Evolutionary conservation across 306 rosid genomes (phyloP), one percentile per base, ranked within the genome.

Genomic region (Pyrus betulifolia): DNA sequence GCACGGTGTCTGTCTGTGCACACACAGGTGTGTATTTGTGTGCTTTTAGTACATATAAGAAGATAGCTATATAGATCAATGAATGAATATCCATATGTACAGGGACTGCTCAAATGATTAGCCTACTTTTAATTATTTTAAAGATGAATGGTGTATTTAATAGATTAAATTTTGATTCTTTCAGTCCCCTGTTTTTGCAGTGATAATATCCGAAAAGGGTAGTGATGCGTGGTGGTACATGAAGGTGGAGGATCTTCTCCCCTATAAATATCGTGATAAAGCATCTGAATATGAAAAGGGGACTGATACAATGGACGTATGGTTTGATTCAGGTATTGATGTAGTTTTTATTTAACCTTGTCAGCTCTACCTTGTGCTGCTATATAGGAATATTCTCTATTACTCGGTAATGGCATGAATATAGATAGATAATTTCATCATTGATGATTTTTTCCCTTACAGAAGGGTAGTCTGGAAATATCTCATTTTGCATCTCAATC

Each of bases 171-270:
- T 44, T 74, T 70, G 28, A 25, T 58, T 74, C 60, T 69, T 76
- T 44, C 64, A 76, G 75, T 80, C 69, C 35, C 78, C 81, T 83
- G 63, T 77, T 55, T 54, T 81, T 75, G 79, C 91, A 96, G 98
- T 93, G 76, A 89, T 96, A 84, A 82, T 96, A 77, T 86, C 98
- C 58, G 86, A 87, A 78, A 96, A 88, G 91, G 99, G 99, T 74
- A 91, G 99, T 83, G 99, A 96, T 85, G 99, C 98, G 52, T 96
- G 99, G 99, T 96, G 99, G 98, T 89, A 89, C 88, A 89, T 96
- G 98, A 87, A 80, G 78, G 93, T 96, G 71, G 93, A 91, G 84
- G 93, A 92, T 65, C 99, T 96, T 82, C 98, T 96, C 58, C 98
- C 99, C 44, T 70, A 75, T 81, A 89, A 83, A 76, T 96, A 96